Percentiles rank a stretch among this genome's conserved stretches.
Conservation (phyloP, 768 basidiomycete species). For the Hygrocybe coccinea region DNA sequence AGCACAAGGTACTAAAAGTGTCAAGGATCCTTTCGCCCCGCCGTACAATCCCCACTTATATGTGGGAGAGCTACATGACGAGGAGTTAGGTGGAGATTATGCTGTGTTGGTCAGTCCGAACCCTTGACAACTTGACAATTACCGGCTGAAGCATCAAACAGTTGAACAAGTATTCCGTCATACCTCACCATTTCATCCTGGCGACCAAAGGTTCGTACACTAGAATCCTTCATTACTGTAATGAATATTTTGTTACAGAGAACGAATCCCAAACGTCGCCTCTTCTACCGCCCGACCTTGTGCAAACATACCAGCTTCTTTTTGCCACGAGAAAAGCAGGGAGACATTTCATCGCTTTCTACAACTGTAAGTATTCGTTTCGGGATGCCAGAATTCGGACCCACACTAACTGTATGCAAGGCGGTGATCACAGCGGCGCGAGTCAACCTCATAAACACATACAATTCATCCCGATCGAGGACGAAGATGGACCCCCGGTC, state of each 20-base stretch:
- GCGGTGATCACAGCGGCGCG: slow-evolving; percentile 75
- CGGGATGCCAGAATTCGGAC: not conserved
- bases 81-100: slow-evolving; percentile 54
- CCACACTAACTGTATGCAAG: slow-evolving; percentile 30
- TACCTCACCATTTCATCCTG: slow-evolving; percentile 82
- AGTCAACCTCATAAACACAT: slow-evolving; percentile 89
- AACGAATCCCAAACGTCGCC: slow-evolving; percentile 77
- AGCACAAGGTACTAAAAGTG: slow-evolving; percentile 18
- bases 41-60: slow-evolving; percentile 76
- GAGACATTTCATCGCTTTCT: slow-evolving; percentile 72
- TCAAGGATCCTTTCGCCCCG: slow-evolving; percentile 73
- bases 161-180: slow-evolving; percentile 85
- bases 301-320: slow-evolving; percentile 70
- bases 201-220: slow-evolving; percentile 64
- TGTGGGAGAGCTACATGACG: slow-evolving; percentile 69
- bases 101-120: slow-evolving; percentile 56
- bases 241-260: slow-evolving; percentile 39
- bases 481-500: slow-evolving; percentile 64
- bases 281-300: slow-evolving; percentile 71
- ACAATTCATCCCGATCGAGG: slow-evolving; percentile 71
- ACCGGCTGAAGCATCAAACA: slow-evolving; percentile 24
- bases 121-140: not conserved
- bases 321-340: slow-evolving; percentile 59
- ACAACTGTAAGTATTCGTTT: slow-evolving; percentile 64
- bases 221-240: not conserved